A percentile compares a stretch with the other conserved stretches of the same genome.
phyloP scores from a whole-genome alignment of 2,329 filamentous ascomycete species.

The Phialemonium atrogriseum region DNA sequence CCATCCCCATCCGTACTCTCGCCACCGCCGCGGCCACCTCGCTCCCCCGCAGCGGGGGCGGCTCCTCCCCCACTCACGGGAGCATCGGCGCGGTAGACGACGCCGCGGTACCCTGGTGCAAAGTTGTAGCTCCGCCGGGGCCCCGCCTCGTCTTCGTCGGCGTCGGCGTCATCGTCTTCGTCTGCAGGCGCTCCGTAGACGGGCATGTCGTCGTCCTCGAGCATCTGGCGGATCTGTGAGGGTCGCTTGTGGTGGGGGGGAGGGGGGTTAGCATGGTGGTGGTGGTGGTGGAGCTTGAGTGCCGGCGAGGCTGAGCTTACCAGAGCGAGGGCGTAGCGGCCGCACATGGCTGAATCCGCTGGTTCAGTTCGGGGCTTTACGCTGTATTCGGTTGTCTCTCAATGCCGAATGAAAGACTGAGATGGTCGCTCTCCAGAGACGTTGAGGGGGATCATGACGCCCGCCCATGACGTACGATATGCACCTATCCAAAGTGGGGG shows the following conservation, averaged over 20 bases:
- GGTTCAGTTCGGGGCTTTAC: too few relatives aligned
- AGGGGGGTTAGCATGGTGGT: background rate
- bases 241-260: constrained; percentile 48
- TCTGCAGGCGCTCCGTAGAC: constrained; percentile 66
- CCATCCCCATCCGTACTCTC: background rate
- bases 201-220: constrained; percentile 67
- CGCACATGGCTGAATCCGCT: constrained; percentile 11
- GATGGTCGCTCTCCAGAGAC: background rate
- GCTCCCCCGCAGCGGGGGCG: too few relatives aligned
- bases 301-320: constrained; percentile 11
- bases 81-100: constrained; percentile 75
- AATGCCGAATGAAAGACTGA: too few relatives aligned
- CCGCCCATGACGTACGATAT: too few relatives aligned
- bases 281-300: background rate
- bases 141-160: constrained; percentile 51
- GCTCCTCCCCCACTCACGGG: constrained; percentile 50
- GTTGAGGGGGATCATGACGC: background rate
- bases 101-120: constrained; percentile 75
- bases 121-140: constrained; percentile 84
- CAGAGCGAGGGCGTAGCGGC: constrained; percentile 21
- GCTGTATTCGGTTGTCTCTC: too few relatives aligned
- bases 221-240: constrained; percentile 63
- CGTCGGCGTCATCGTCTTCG: constrained; percentile 47
- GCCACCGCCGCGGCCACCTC: constrained; percentile 15
- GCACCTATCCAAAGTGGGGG: too few relatives aligned